Base-by-base conservation (phyloP, 2,329 filamentous ascomycete genomes). In the Geosmithia putterillii region DNA sequence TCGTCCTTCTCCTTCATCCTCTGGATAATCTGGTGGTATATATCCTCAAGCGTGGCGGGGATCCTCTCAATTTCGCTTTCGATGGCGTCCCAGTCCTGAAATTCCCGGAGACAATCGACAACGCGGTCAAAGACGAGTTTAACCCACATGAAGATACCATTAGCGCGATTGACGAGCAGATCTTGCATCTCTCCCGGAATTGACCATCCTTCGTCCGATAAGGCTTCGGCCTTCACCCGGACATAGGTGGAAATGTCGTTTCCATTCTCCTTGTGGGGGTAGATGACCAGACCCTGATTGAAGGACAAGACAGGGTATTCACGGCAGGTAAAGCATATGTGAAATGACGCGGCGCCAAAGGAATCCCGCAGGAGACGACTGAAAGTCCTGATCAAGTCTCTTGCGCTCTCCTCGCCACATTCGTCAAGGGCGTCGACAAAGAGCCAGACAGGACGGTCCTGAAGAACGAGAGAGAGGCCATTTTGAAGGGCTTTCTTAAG, bases 351-450 rank as follows among this genome's bases (percentile, higher is more conserved):
- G 15, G 34, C 15, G 17, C 7, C n/a, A 45, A 42, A n/a, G 44
- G 34, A 17, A 7, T 6, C 15, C 15, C 18, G 34, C 6, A n/a
- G 7, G 7, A 7, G 15, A 17, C 7, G 47, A 18, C 50, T 49
- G 38, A 62, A 52, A 0, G 42, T 34, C 0, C 43, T 14, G 4
- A 51, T 44, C 2, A 62, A 39, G 0, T 46, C 3, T 2, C 47
- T 32, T 1, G 57, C 58, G 28, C 40, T 43, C 0, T 51, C 28
- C 43, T 57, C 25, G 8, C 57, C 59, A 32, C 52, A 52, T 43
- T 64, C 60, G 43, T 65, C 59, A 1, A 64, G 41, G 0, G 60
- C 62, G 22, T 64, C 62, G 23, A 64, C 40, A 32, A 62, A 59
- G 1, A 63, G 14, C 43, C 46, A 52, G 5, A 62, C 40, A 6